Evolutionary conservation across 192 early-diverging fungal species (phyloP).

Genomic region (Entrophospora sp.): DNA sequence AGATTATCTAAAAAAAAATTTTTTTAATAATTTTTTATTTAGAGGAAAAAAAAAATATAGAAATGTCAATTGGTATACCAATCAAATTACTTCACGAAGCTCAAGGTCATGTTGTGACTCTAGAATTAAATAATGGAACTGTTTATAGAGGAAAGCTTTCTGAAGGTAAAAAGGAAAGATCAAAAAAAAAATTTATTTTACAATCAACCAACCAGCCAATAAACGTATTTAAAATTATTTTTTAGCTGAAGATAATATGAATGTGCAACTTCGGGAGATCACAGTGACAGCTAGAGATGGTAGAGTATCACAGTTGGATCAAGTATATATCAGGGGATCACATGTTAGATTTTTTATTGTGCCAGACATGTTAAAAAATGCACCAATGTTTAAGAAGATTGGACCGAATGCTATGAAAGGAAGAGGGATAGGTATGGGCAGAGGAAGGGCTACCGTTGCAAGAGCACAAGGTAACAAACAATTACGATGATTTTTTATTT

Average conservation of each 20-base stretch:
- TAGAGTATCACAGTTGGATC: conserved; percentile 82
- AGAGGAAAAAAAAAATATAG: too few species aligned
- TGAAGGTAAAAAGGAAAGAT: conserved; percentile 47
- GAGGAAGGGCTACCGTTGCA: conserved; percentile 77
- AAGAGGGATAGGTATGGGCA: conserved; percentile 72
- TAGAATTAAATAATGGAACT: conserved; percentile 92
- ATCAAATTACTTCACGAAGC: conserved; percentile 96
- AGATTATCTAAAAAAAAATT: too few species aligned
- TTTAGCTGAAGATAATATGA: conserved; percentile 97
- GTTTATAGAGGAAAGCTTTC: conserved; percentile 91
- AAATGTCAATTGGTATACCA: conserved; percentile 86
- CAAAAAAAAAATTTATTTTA: too few species aligned
- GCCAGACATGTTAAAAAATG: conserved; percentile 99
- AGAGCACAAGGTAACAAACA: conserved; percentile 53
- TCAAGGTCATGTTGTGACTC: conserved; percentile 90
- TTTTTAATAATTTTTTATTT: too few species aligned
- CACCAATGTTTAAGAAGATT: conserved; percentile 95
- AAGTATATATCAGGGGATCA: conserved; percentile 93
- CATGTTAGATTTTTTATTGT: conserved; percentile 90
- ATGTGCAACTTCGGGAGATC: conserved; percentile 92
- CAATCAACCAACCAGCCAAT: too few species aligned
- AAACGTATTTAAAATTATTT: not conserved
- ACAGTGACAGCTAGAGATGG: conserved; percentile 90
- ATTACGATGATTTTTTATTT: not conserved
- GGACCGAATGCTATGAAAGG: conserved; percentile 76